Evolutionary conservation across 108 stramenopile genomes (phyloP).

Genomic region (Pseudonitzschia multiseries): DNA sequence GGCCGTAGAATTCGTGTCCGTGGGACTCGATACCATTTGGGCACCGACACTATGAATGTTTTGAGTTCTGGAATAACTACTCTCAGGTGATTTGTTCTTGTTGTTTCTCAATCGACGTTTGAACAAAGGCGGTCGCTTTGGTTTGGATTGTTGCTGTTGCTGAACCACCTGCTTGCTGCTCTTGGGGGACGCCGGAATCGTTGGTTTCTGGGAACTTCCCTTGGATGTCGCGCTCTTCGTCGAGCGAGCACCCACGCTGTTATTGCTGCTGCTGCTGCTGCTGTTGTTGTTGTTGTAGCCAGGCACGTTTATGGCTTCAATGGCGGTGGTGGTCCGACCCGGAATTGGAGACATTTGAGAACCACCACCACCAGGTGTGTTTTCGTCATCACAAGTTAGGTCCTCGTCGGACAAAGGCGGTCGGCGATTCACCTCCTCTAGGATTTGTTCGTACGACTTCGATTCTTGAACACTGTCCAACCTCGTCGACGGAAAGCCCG

Average conservation of each 20-base stretch:
- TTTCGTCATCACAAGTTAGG: too few relatives aligned
- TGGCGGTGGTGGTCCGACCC: neutral
- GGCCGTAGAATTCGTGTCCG: conserved; percentile 13
- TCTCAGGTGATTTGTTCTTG: conserved; percentile 5
- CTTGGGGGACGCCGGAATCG: neutral
- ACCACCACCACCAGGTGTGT: too few relatives aligned
- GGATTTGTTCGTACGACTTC: neutral
- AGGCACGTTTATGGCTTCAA: neutral
- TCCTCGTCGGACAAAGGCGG: neutral
- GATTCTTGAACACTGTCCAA: conserved; percentile 15
- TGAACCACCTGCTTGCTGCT: neutral
- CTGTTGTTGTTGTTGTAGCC: conserved; percentile 1
- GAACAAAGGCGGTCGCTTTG: conserved; percentile 30
- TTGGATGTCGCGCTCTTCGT: neutral
- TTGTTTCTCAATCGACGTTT: conserved; percentile 13
- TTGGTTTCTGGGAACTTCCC: neutral
- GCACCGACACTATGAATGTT: conserved; percentile 8
- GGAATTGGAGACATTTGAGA: neutral
- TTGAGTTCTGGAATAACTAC: neutral
- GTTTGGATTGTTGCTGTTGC: conserved; percentile 12
- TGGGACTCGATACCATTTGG: conserved; percentile 5
- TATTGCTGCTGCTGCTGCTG: conserved; percentile 1
- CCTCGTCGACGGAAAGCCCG: conserved; percentile 2
- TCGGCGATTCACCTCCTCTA: neutral
- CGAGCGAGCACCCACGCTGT: neutral